Conservation (phyloP, 192 early-diverging fungal genomes). For the Backusella australiensis region DNA sequence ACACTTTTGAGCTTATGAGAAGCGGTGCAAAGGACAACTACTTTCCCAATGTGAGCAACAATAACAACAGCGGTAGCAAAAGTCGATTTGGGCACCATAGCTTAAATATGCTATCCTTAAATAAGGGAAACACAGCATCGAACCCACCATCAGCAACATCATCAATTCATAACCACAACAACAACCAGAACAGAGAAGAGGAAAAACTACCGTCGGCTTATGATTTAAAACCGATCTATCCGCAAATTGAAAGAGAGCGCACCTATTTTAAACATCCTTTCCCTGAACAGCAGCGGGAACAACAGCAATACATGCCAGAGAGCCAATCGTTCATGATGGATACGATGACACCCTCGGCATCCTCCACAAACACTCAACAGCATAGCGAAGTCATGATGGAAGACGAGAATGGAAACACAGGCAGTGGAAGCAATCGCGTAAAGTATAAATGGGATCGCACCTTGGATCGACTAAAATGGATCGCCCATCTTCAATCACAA, state of each 20-base stretch:
- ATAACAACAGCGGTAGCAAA: not conserved
- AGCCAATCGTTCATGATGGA: constrained; percentile 1
- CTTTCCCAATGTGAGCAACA: not conserved
- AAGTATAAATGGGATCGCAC: constrained; percentile 28
- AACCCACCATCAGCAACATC: not conserved
- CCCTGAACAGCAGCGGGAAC: not conserved
- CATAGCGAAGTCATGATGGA: not conserved
- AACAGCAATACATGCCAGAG: not conserved
- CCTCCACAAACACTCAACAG: not conserved
- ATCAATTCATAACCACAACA: not conserved
- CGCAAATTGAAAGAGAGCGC: not conserved
- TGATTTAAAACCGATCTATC: constrained; percentile 14
- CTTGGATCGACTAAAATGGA: constrained; percentile 17
- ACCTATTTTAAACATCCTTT: constrained; percentile 1
- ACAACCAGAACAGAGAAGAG: not conserved
- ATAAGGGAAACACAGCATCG: not conserved
- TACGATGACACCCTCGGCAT: not conserved
- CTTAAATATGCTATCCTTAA: not conserved
- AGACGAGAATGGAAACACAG: constrained; percentile 3
- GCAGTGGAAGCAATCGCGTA: not conserved
- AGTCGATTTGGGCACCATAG: not conserved
- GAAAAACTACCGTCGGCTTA: constrained; percentile 14
- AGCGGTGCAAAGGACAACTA: constrained; percentile 3
- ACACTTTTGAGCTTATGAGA: constrained; percentile 15
- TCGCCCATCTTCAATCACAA: constrained; percentile 16